phyloP scores from a whole-genome alignment of 345 rosid species.

The Acer saccharum region DNA sequence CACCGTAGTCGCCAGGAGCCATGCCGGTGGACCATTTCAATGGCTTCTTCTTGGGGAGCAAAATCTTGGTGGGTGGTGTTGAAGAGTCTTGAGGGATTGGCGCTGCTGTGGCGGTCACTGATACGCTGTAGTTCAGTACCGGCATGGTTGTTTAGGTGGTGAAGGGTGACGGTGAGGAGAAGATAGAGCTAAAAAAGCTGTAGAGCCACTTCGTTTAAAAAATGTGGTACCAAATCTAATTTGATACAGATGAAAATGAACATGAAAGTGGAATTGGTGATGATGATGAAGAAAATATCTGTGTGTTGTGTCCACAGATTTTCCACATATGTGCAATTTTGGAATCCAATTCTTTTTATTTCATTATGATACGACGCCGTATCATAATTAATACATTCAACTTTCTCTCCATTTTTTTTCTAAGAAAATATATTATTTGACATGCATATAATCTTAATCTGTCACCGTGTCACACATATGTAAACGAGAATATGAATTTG shows the following conservation, averaged over 20 bases:
- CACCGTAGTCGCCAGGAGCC: slow-evolving; percentile 95
- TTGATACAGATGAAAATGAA: not conserved
- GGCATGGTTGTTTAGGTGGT: slow-evolving; percentile 45
- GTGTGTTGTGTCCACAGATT: not conserved
- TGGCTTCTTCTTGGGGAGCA: slow-evolving; percentile 82
- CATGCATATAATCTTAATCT: no score
- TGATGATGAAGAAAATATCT: not conserved
- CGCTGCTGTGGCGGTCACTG: slow-evolving; percentile 53
- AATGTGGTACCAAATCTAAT: not conserved
- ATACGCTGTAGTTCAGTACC: slow-evolving; percentile 52
- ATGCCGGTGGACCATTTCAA: slow-evolving; percentile 88
- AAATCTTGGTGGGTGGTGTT: slow-evolving; percentile 54
- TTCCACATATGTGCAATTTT: not conserved
- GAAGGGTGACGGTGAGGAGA: not conserved
- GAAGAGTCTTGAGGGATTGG: slow-evolving; percentile 58
- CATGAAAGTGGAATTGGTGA: not conserved
- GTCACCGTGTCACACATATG: no score
- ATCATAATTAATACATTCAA: no score
- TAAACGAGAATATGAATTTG: no score
- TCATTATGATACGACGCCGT: not conserved
- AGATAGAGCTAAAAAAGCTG: not conserved
- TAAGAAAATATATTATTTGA: no score
- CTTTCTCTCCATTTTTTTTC: no score
- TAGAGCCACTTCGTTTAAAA: not conserved
- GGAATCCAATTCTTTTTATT: not conserved